Base-by-base conservation (phyloP, 2,329 filamentous ascomycete species). In the Penicillium brevicompactum region DNA sequence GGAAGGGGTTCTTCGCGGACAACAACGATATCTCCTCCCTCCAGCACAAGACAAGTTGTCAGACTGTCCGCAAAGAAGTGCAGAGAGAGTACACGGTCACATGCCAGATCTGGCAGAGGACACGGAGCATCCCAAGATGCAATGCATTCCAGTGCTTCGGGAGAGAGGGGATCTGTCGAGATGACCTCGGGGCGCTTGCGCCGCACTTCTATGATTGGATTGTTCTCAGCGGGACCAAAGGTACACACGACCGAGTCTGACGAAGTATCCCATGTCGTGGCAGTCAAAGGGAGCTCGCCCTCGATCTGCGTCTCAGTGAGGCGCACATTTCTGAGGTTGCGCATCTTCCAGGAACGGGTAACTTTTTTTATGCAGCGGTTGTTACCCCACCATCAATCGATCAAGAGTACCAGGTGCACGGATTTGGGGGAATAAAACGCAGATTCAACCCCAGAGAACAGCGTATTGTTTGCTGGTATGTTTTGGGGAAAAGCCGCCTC, bases 51-150 rank as follows among this genome's bases (percentile, higher is more conserved):
- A 71, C 91, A 95, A 70, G 88, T 87, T 49, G 87, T 90, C 50
- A 85, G 78, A 24, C 84, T 89, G 70, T 96, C 93, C 41, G 87
- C 84, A 70, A 97, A 93, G 76, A 94, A 88, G 72, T 97, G 92
- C 53, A 97, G 77, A 67, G 82, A 87, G 51, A 96, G 75, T 56
- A 97, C 82, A 60, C 82, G 82, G 75, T 99, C 94, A 67, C 86
- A 85, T 49, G 80, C 73, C 61, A 96, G 77, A 67, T 92, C 87
- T 56, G 91, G 90, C 56, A 86, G 84, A 50, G 91, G 90, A 68
- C 87, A 91, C 52, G 87, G 88, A 16, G 91, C 90, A 77, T 96
- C 90, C 94, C 94, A 99, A 38, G 89, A 90, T 54, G 92, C 88
- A 66, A 97, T 86, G 46, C 72, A 74, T 21, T 78, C 73, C 45